Evolutionary conservation across 1,139 yeast genomes (phyloP), one percentile per base, ranked within the genome.

Genomic region (Pichia sp.): DNA sequence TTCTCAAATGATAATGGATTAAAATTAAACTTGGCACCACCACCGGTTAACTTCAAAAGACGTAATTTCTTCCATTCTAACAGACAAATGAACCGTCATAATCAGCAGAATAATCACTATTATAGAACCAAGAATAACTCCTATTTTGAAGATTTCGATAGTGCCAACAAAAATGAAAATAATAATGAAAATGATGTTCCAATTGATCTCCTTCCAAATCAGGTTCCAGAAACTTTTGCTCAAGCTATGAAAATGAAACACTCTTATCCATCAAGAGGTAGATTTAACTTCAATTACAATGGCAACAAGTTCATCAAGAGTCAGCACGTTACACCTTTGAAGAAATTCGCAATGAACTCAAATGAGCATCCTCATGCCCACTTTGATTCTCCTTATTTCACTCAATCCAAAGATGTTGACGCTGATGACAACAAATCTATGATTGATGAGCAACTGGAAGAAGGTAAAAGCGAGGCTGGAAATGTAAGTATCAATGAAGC

Each of bases 21-120:
- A 28, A 72, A 79, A 25, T 67, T 82, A 54, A 76, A 75, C 34
- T 72, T 83, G 50, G 90, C 91, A 0, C 91, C 91, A 4, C 89
- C 91, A 7, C 91, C 91, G 3, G 82, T 85, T 30, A 81, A 82
- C 59, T 73, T 82, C 56, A 62, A 61, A 46, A 61, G 60, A 51
- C 58, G 62, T 39, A 56, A 52, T 12, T 34, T 13, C 22, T 36
- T 22, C 6, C 41, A 48, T 39, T 22, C 34, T n/a, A 30, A 48
- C 31, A 25, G 26, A 39, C 36, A 21, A 22, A 8, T 18, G 6
- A 44, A 44, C 19, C 18, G 26, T 12, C 22, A 44, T 16, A 8
- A 39, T 39, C 39, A 49, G 3, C 19, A 7, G 41, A 47, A 42
- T 16, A 41, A 41, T 18, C 43, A 31, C 12, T 23, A n/a, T 23